These are phyloP conservation scores for Leptodontidium sp. DNA, from an alignment of 2,329 filamentous ascomycete genomes.

Conservation along the genomic window DNA sequence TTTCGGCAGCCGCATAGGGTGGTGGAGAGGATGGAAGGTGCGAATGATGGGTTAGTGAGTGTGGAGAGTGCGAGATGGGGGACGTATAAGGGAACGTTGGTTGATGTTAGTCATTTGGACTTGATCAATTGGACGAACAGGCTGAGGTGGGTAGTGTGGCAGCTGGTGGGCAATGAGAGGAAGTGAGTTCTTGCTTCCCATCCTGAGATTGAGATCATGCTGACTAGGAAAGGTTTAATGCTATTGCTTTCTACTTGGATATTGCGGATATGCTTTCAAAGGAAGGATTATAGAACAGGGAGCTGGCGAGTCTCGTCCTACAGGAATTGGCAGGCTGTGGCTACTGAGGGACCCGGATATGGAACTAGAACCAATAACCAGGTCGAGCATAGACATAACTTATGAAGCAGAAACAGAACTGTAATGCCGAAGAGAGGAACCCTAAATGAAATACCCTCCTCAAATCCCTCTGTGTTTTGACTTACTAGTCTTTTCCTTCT, in stretches of 20 bases:
- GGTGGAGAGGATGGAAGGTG: slow-evolving; percentile 60
- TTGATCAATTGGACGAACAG: slow-evolving; percentile 74
- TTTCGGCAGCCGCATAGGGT: slow-evolving; percentile 63
- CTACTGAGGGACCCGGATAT: no score
- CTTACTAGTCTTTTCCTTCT: not conserved
- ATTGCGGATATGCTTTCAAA: slow-evolving; percentile 76
- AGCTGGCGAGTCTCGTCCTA: not conserved
- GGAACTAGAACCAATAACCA: no score
- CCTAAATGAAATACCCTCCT: not conserved
- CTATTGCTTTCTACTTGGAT: slow-evolving; percentile 71
- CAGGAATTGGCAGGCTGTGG: not conserved
- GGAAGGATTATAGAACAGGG: slow-evolving; percentile 56
- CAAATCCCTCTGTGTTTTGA: not conserved
- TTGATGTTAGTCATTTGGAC: slow-evolving; percentile 69
- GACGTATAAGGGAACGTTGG: slow-evolving; percentile 68
- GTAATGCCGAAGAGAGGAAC: not conserved
- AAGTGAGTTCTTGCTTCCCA: slow-evolving; percentile 52
- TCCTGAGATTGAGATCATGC: slow-evolving; percentile 4
- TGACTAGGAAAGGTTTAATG: slow-evolving; percentile 62
- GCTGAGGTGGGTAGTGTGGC: slow-evolving; percentile 62
- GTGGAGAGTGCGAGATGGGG: slow-evolving; percentile 70
- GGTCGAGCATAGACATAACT: not conserved
- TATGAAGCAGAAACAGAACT: not conserved
- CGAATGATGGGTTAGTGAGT: slow-evolving; percentile 74
- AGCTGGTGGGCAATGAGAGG: slow-evolving; percentile 58